A percentile compares a stretch with the other conserved stretches of the same genome.
phyloP scores from a whole-genome alignment of 495 filamentous ascomycete species.

The Bombardia bombarda region DNA sequence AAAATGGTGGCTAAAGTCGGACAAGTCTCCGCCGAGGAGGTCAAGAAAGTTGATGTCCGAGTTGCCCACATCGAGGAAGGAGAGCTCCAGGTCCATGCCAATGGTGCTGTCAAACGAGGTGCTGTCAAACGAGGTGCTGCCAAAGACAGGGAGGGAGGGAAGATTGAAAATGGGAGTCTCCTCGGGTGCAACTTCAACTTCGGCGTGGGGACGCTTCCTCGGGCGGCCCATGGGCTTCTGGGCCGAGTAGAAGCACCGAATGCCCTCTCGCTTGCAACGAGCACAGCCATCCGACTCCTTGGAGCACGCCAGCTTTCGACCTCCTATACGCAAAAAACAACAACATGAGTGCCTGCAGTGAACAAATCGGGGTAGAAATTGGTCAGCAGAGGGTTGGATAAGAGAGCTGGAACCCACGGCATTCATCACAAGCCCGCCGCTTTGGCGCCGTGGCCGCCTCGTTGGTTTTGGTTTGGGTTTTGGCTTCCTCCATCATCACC shows the following conservation, averaged over 20 bases:
- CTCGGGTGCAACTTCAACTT: slow-evolving; percentile 9
- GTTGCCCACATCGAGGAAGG: slow-evolving; percentile 25
- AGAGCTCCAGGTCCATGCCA: slow-evolving; percentile 23
- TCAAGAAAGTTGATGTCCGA: slow-evolving; percentile 25
- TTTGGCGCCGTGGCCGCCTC: slow-evolving; percentile 19
- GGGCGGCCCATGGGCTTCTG: slow-evolving; percentile 59
- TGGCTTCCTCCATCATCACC: background rate
- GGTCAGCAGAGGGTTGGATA: background rate
- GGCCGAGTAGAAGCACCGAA: slow-evolving; percentile 49
- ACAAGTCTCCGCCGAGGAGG: slow-evolving; percentile 12
- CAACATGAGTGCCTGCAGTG: too few species aligned
- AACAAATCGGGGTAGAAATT: too few species aligned
- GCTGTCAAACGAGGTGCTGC: background rate
- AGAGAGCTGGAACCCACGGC: slow-evolving; percentile 37
- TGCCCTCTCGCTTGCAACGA: slow-evolving; percentile 46
- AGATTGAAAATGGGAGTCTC: background rate
- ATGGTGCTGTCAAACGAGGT: slow-evolving; percentile 13
- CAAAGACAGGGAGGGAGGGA: too few species aligned
- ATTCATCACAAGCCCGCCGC: slow-evolving; percentile 55
- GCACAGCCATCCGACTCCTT: slow-evolving; percentile 48
- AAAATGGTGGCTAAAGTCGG: background rate
- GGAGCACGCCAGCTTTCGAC: slow-evolving; percentile 53
- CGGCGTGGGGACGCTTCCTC: slow-evolving; percentile 42
- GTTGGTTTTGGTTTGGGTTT: background rate
- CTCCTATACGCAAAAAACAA: slow-evolving; percentile 33